Percentiles rank a stretch among this genome's conserved stretches.
Evolutionary conservation across 805 yeast genomes (phyloP).

Genomic region (Teunomyces kruisii): DNA sequence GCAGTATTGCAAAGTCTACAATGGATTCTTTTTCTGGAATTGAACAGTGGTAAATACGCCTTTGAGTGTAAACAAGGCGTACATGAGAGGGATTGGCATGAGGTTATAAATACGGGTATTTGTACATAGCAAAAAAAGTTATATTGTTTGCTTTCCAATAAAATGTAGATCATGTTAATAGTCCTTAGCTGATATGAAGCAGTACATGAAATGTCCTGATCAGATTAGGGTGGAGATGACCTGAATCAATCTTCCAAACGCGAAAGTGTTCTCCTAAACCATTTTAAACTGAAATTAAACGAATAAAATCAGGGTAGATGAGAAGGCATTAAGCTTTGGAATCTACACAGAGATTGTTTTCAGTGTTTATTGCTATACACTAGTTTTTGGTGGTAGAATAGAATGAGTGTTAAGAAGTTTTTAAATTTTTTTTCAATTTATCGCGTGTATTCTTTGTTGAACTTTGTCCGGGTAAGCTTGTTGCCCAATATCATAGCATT

Average conservation of each 20-base stretch:
- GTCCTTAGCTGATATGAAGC: constrained; percentile 24
- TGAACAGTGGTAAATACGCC: not conserved
- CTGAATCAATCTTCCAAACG: constrained; percentile 39
- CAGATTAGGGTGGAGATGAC: constrained; percentile 48
- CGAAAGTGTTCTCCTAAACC: constrained; percentile 48
- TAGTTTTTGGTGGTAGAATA: not conserved
- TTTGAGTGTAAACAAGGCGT: not conserved
- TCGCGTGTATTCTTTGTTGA: not conserved
- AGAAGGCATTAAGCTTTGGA: constrained; percentile 50
- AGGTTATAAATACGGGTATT: not conserved
- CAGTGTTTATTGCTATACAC: constrained; percentile 1
- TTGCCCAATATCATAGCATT: too few relatives aligned
- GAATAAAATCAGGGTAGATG: constrained; percentile 49
- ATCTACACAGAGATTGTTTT: not conserved
- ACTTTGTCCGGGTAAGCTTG: not conserved
- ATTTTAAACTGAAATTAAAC: constrained; percentile 48
- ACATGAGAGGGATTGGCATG: not conserved
- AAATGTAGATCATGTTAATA: constrained; percentile 30
- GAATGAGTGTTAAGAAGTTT: not conserved
- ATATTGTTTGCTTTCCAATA: not conserved
- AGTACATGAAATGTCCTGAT: constrained; percentile 7
- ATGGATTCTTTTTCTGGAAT: constrained; percentile 2
- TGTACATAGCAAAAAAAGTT: not conserved
- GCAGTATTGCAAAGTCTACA: not conserved
- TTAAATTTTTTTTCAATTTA: constrained; percentile 5